Evolutionary conservation across 345 rosid genomes (phyloP).

Genomic region (Populus deltoides): DNA sequence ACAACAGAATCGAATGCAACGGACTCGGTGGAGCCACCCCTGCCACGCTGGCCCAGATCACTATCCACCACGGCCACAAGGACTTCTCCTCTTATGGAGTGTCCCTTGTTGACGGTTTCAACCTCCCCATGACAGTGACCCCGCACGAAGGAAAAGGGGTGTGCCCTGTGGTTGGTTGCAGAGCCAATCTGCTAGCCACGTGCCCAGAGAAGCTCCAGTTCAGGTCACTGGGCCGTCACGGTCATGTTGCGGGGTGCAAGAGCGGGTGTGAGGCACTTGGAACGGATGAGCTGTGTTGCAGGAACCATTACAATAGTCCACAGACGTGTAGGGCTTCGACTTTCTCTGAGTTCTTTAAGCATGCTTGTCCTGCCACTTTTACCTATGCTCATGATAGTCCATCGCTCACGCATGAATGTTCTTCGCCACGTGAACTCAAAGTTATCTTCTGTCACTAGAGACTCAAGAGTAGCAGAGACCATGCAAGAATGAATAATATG

Average conservation of each 20-base stretch:
- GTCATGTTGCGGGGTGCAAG: slow-evolving; percentile 78
- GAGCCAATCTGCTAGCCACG: slow-evolving; percentile 52
- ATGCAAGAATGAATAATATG: not conserved
- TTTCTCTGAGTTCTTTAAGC: slow-evolving; percentile 74
- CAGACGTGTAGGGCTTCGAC: slow-evolving; percentile 67
- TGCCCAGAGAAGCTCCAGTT: slow-evolving; percentile 64
- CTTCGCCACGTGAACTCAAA: slow-evolving; percentile 89
- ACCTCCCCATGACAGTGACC: slow-evolving; percentile 88
- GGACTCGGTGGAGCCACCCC: slow-evolving; percentile 83
- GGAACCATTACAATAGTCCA: slow-evolving; percentile 74
- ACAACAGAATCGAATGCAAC: slow-evolving; percentile 67
- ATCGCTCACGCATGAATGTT: slow-evolving; percentile 78
- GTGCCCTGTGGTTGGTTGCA: slow-evolving; percentile 90
- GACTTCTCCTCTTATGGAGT: slow-evolving; percentile 81
- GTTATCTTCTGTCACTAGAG: slow-evolving; percentile 84
- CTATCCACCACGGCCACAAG: slow-evolving; percentile 63
- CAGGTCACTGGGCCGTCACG: slow-evolving; percentile 37
- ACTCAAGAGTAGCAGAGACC: not conserved
- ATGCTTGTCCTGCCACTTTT: slow-evolving; percentile 77
- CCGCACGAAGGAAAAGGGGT: slow-evolving; percentile 86
- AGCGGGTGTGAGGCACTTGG: slow-evolving; percentile 83
- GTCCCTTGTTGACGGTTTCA: slow-evolving; percentile 86
- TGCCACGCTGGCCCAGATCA: slow-evolving; percentile 68
- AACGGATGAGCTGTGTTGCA: slow-evolving; percentile 84
- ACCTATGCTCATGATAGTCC: slow-evolving; percentile 88